Percentiles rank a stretch among this genome's conserved stretches.
Evolutionary conservation across 2,329 filamentous ascomycete genomes (phyloP).

Genomic region (Penicillium paneum): DNA sequence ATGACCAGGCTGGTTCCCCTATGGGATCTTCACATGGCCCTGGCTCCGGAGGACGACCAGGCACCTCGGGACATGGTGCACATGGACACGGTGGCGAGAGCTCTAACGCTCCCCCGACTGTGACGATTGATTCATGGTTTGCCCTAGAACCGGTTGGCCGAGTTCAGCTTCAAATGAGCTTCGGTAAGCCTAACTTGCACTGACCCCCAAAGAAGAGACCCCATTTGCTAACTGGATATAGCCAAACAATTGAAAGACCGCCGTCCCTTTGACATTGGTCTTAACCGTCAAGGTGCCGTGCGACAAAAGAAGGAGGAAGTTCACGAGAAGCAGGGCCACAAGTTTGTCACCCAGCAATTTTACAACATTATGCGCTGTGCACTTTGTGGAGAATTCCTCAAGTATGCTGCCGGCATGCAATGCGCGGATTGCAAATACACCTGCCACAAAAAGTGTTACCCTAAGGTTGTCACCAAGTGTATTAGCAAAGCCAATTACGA

Average conservation of each 20-base stretch:
- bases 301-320: slow-evolving; percentile 97
- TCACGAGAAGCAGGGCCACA: slow-evolving; percentile 98
- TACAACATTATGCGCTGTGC: slow-evolving; percentile 99
- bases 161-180: slow-evolving; percentile 87
- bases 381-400: slow-evolving; percentile 95
- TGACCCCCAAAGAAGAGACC: neutral
- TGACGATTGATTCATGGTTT: slow-evolving; percentile 86
- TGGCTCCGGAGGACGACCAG: slow-evolving; percentile 25
- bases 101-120: slow-evolving; percentile 31
- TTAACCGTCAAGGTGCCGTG: slow-evolving; percentile 92
- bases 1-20: slow-evolving; percentile 55
- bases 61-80: slow-evolving; percentile 20
- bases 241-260: slow-evolving; percentile 84
- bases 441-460: slow-evolving; percentile 96
- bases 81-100: slow-evolving; percentile 32
- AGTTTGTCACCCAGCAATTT: slow-evolving; percentile 97
- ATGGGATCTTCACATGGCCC: slow-evolving; percentile 34
- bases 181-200: slow-evolving; percentile 50
- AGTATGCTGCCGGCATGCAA: slow-evolving; percentile 98
- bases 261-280: slow-evolving; percentile 78
- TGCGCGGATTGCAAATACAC: slow-evolving; percentile 99
- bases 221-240: slow-evolving; percentile 29
- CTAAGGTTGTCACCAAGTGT: slow-evolving; percentile 96
- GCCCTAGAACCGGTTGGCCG: slow-evolving; percentile 90
- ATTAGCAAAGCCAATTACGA: slow-evolving; percentile 99